Percentiles rank a stretch among this genome's conserved stretches.
Evolutionary conservation across 139 green algal genomes (phyloP).

Genomic region (Micractinium conductrix): DNA sequence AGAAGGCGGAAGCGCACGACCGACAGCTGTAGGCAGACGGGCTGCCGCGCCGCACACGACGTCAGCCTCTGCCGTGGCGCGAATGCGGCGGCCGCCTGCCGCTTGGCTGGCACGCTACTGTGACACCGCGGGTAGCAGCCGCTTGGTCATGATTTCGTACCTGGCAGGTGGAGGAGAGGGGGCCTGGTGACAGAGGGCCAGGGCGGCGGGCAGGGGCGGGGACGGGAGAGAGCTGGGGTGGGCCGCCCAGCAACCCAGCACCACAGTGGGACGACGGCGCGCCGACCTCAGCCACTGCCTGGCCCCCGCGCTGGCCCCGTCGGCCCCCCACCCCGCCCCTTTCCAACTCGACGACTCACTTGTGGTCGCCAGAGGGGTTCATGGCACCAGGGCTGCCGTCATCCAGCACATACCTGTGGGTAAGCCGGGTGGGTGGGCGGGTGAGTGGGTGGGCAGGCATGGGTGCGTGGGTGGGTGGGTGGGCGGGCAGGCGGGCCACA

Average conservation of each 20-base stretch:
- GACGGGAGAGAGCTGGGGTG: background rate
- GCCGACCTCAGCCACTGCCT: background rate
- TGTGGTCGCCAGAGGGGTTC: conserved; percentile 23
- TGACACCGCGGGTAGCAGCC: too few species aligned
- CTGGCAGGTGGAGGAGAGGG: background rate
- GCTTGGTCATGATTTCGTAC: conserved; percentile 47
- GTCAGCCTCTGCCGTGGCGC: too few species aligned
- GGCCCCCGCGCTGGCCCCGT: background rate
- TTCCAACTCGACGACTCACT: background rate
- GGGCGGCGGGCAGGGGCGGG: background rate
- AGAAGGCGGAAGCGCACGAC: too few species aligned
- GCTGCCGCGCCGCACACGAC: too few species aligned
- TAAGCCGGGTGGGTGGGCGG: background rate
- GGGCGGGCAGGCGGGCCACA: background rate
- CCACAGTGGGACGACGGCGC: too few species aligned
- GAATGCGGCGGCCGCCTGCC: too few species aligned
- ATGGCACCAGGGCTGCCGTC: conserved; percentile 18
- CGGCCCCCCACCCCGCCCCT: too few species aligned
- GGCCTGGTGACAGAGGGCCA: background rate
- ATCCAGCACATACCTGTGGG: conserved; percentile 29
- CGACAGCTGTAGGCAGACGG: too few species aligned
- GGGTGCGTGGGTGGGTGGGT: background rate
- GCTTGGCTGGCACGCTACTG: too few species aligned
- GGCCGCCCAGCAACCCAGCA: background rate
- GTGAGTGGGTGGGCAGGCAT: too few species aligned